Conservation (phyloP, 768 basidiomycete genomes). For the Crepidotus variabilis region DNA sequence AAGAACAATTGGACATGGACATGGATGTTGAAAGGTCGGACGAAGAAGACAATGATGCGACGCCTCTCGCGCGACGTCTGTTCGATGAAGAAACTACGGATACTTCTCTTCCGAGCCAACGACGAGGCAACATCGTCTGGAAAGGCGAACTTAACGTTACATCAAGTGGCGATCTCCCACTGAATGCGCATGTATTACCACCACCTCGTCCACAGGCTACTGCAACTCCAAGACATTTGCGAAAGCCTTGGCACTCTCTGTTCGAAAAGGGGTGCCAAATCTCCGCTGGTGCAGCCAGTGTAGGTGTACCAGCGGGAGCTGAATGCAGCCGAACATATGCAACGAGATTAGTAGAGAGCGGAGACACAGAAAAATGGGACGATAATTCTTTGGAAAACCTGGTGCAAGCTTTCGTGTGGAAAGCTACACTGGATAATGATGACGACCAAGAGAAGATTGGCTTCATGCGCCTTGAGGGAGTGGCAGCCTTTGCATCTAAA, state of each 20-base stretch:
- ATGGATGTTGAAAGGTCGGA: background rate
- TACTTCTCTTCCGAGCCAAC: too few relatives aligned
- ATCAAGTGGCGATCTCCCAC: too few relatives aligned
- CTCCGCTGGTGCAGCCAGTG: background rate
- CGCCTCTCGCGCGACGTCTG: too few relatives aligned
- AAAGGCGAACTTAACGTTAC: too few relatives aligned
- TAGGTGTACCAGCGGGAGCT: too few relatives aligned
- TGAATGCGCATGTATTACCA: background rate
- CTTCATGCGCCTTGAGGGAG: background rate
- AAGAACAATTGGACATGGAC: background rate
- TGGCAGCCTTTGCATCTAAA: conserved; percentile 3
- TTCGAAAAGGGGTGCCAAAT: background rate
- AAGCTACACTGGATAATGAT: conserved; percentile 9
- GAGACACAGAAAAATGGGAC: conserved; percentile 7
- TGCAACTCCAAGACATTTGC: background rate
- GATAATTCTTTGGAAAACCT: conserved; percentile 13
- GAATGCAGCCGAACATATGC: too few relatives aligned
- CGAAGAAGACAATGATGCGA: background rate
- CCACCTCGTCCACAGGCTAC: background rate
- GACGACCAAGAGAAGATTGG: background rate
- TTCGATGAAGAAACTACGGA: too few relatives aligned
- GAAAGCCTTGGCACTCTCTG: background rate
- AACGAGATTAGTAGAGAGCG: too few relatives aligned
- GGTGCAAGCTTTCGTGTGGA: conserved; percentile 12
- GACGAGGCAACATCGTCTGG: too few relatives aligned